Percentiles rank a stretch among this genome's conserved stretches.
Evolutionary conservation across 164 flowering plant genomes (phyloP).

Genomic region (Magnolia sinica): DNA sequence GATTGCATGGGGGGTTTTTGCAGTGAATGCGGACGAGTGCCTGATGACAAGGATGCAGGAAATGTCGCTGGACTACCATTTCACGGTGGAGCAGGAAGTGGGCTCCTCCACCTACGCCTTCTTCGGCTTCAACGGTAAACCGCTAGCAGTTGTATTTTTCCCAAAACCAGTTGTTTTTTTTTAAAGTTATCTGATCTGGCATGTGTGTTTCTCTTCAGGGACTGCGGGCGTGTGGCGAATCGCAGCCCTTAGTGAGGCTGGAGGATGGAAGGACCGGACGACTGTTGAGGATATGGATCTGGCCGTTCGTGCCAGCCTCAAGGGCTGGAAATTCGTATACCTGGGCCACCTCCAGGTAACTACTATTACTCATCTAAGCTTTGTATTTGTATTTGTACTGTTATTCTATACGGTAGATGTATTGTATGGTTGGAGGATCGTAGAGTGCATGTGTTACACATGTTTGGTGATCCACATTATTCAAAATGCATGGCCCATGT

Average conservation of each 20-base stretch:
- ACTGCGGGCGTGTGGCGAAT: constrained; percentile 98
- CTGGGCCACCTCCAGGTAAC: constrained; percentile 74
- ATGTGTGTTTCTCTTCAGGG: constrained; percentile 34
- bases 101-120: constrained; percentile 96
- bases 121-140: constrained; percentile 60
- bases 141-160: not conserved
- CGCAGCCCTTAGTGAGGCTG: constrained; percentile 87
- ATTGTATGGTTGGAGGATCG: too few species aligned
- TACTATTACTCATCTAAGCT: not conserved
- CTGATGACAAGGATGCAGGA: constrained; percentile 80
- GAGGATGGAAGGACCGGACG: constrained; percentile 97
- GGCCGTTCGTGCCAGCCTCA: constrained; percentile 89
- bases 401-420: not conserved
- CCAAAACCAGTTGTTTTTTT: too few species aligned
- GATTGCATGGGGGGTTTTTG: not conserved
- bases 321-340: constrained; percentile 92
- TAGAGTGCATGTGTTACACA: too few species aligned
- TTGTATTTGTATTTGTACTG: not conserved
- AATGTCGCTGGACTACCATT: constrained; percentile 79
- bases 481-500: too few species aligned
- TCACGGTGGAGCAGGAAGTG: constrained; percentile 70
- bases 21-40: constrained; percentile 63
- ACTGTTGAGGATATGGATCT: constrained; percentile 99
- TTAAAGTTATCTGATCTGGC: not conserved
- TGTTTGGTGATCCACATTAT: too few species aligned